Percentiles rank a stretch among this genome's conserved stretches.
phyloP scores from a whole-genome alignment of 2,329 filamentous ascomycete genomes.

The Hypoxylon sp. region DNA sequence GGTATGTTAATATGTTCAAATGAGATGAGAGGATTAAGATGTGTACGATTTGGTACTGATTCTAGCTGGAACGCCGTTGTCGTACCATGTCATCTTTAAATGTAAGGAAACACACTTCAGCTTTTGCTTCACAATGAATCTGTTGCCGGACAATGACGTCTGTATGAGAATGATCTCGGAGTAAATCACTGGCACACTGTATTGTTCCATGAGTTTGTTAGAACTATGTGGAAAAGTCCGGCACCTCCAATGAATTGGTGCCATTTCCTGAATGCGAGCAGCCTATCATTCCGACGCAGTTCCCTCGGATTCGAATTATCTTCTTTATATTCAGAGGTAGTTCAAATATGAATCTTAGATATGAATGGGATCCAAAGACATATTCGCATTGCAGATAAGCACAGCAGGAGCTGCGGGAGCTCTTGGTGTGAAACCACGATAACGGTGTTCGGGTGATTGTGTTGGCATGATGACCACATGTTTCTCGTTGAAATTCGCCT shows the following conservation, averaged over 20 bases:
- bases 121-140: neutral
- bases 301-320: neutral
- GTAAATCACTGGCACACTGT: neutral
- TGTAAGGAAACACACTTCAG: neutral
- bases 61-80: neutral
- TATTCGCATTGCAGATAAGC: slow-evolving; percentile 8
- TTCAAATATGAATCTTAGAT: neutral
- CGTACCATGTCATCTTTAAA: neutral
- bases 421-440: slow-evolving; percentile 13
- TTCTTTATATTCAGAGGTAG: neutral
- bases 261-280: neutral
- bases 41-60: neutral
- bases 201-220: neutral
- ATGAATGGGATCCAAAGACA: slow-evolving; percentile 1
- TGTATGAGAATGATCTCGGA: neutral
- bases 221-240: neutral
- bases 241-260: neutral
- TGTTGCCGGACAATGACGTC: neutral
- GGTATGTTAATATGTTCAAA: neutral
- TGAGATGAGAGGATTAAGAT: neutral
- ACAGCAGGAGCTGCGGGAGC: slow-evolving; percentile 2
- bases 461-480: neutral
- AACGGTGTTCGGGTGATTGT: slow-evolving; percentile 10
- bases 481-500: slow-evolving; percentile 4
- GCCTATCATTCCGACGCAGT: neutral